A percentile compares a stretch with the other conserved stretches of the same genome.
These are phyloP conservation scores for Hymenoscyphus scutula DNA, from an alignment of 2,329 filamentous ascomycete species.

Conservation along the genomic window DNA sequence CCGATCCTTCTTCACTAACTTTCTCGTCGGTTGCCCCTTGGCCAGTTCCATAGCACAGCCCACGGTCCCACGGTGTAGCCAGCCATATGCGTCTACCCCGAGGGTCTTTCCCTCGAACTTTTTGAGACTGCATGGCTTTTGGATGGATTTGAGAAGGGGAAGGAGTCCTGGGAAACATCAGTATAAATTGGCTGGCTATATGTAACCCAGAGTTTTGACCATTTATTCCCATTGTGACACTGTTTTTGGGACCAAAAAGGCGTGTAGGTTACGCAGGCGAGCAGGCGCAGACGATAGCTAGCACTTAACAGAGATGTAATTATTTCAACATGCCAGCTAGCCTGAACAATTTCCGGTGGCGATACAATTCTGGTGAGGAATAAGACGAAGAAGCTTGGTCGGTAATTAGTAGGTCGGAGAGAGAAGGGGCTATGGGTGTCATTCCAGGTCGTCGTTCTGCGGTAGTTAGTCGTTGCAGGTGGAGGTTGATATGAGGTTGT, in stretches of 20 bases:
- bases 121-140: constrained; percentile 81
- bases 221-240: constrained; percentile 32
- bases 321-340: constrained; percentile 7
- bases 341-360: neutral
- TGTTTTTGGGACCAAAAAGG: constrained; percentile 12
- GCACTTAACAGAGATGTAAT: constrained; percentile 23
- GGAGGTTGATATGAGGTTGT: neutral
- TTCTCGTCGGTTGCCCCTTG: constrained; percentile 80
- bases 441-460: neutral
- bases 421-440: neutral
- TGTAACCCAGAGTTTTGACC: constrained; percentile 1
- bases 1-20: constrained; percentile 52
- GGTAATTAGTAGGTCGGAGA: neutral
- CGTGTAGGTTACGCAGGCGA: constrained; percentile 10
- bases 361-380: neutral
- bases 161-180: constrained; percentile 64
- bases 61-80: constrained; percentile 91
- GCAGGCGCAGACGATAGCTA: constrained; percentile 19
- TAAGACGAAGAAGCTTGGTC: neutral
- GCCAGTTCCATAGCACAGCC: constrained; percentile 89
- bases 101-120: constrained; percentile 85
- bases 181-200: constrained; percentile 1
- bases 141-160: constrained; percentile 92
- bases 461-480: too few relatives aligned
- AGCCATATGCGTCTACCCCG: constrained; percentile 96